Conservation (phyloP, 2,329 filamentous ascomycete species). For the Teratosphaeria zuluensis region DNA sequence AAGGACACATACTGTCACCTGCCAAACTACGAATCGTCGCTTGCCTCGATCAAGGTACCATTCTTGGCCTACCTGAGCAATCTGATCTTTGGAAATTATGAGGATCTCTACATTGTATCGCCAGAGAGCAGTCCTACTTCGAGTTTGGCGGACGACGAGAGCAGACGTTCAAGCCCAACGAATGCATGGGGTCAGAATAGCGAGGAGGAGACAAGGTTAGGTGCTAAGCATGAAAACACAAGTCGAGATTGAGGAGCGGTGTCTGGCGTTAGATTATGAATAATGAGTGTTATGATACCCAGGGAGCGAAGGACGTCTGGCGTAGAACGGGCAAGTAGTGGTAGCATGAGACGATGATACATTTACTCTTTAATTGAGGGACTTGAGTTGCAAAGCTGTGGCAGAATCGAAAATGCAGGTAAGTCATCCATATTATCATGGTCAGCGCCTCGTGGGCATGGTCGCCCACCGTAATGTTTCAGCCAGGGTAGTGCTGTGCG, state of each 20-base stretch:
- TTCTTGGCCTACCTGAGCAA: slow-evolving; percentile 36
- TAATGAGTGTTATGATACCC: neutral
- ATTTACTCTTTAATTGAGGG: neutral
- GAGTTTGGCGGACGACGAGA: slow-evolving; percentile 21
- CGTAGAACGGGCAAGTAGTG: neutral
- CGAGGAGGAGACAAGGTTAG: slow-evolving; percentile 2
- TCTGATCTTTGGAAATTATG: slow-evolving; percentile 35
- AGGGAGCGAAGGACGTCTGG: slow-evolving; percentile 4
- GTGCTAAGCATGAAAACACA: neutral
- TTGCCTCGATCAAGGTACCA: slow-evolving; percentile 39
- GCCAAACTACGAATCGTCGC: slow-evolving; percentile 36
- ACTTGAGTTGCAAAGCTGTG: neutral
- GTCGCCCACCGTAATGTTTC: too few species aligned
- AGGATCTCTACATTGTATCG: slow-evolving; percentile 41
- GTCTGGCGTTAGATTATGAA: neutral
- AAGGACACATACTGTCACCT: slow-evolving; percentile 24
- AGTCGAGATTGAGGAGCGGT: neutral
- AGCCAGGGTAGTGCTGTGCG: too few species aligned
- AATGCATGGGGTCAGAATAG: slow-evolving; percentile 19
- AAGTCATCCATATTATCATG: too few species aligned
- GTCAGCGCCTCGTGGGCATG: too few species aligned
- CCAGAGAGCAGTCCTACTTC: slow-evolving; percentile 30
- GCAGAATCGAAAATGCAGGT: too few species aligned
- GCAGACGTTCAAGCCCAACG: slow-evolving; percentile 20
- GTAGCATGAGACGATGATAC: neutral